Conservation (phyloP, 805 yeast species). For the Saturnispora kantuleensis region DNA sequence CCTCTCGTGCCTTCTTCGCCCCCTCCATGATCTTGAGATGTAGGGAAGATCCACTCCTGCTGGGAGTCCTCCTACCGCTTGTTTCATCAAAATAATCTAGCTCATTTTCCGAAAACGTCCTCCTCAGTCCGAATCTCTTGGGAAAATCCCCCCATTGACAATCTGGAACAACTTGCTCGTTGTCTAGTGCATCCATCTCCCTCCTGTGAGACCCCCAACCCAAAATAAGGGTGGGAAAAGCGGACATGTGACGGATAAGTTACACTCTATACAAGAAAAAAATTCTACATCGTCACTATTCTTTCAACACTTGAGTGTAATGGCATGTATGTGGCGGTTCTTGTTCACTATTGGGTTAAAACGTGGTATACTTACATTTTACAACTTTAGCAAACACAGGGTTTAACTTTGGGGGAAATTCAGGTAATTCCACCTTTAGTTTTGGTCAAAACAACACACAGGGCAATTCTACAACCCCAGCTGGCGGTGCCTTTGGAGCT, state of each 20-base stretch:
- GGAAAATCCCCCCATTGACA: conserved; percentile 17
- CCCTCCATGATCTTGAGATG: background rate
- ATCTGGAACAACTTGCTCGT: conserved; percentile 23
- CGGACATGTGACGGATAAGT: background rate
- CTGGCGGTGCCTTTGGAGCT: background rate
- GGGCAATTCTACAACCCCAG: background rate
- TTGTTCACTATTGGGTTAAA: background rate
- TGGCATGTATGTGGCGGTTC: background rate
- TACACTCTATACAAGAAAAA: background rate
- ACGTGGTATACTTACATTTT: background rate
- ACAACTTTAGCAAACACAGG: background rate
- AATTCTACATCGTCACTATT: background rate
- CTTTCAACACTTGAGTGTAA: background rate
- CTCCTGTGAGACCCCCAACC: conserved; percentile 9
- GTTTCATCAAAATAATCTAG: conserved; percentile 45
- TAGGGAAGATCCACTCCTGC: background rate
- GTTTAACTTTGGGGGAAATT: background rate
- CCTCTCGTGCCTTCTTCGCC: background rate
- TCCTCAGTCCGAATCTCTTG: conserved; percentile 25
- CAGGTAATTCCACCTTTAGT: background rate
- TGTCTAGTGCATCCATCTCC: conserved; percentile 20
- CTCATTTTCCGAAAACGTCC: conserved; percentile 60
- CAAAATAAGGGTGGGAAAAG: conserved; percentile 5
- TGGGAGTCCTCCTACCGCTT: conserved; percentile 16
- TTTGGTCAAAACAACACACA: conserved; percentile 2